These are phyloP conservation scores for Amylocarpus encephaloides DNA, from an alignment of 2,329 filamentous ascomycete genomes.

Conservation along the genomic window DNA sequence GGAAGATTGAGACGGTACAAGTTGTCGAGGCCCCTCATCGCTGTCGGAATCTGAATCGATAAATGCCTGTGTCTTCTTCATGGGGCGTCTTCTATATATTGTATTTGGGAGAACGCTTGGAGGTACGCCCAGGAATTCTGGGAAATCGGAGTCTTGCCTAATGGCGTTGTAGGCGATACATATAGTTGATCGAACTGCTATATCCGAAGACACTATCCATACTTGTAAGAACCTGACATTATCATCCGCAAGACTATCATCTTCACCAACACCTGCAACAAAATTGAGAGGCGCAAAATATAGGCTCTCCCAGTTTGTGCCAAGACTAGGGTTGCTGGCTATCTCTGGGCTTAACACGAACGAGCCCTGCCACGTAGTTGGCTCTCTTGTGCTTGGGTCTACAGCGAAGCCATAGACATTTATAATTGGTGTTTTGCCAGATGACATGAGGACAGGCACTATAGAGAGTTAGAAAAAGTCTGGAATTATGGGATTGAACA, in stretches of 20 bases:
- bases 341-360: not conserved
- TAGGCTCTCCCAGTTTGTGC: not conserved
- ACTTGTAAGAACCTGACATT: slow-evolving; percentile 43
- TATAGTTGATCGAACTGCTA: slow-evolving; percentile 39
- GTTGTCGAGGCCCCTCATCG: not conserved
- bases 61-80: not conserved
- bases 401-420: not conserved
- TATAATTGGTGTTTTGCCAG: not conserved
- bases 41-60: not conserved
- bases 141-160: not conserved
- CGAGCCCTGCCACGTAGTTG: too few relatives aligned
- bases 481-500: not conserved
- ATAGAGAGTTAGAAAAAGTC: slow-evolving; percentile 10
- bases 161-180: slow-evolving; percentile 20
- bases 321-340: too few relatives aligned
- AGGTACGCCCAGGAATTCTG: slow-evolving; percentile 4
- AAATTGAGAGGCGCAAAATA: slow-evolving; percentile 16
- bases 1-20: not conserved
- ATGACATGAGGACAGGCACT: slow-evolving; percentile 7
- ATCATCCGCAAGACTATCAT: slow-evolving; percentile 26
- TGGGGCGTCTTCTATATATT: not conserved
- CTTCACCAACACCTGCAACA: not conserved
- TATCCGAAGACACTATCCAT: slow-evolving; percentile 37
- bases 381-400: too few relatives aligned
- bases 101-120: not conserved